These are phyloP conservation scores for Candida endomychidarum DNA, from an alignment of 805 yeast species.

Conservation along the genomic window DNA sequence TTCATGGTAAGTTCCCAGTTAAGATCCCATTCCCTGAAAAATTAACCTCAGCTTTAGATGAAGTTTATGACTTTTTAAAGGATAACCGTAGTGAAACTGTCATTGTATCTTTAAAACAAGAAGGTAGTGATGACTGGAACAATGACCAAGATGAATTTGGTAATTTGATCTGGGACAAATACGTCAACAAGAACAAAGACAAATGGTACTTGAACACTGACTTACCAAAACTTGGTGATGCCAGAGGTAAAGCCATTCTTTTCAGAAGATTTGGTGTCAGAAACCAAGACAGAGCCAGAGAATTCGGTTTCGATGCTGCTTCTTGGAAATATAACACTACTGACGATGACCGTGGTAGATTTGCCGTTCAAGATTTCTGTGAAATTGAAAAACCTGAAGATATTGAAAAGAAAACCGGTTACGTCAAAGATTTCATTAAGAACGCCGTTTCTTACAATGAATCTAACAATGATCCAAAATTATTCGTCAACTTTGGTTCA, in stretches of 20 bases:
- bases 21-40: slow-evolving; percentile 55
- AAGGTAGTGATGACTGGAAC: slow-evolving; percentile 68
- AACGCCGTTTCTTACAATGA: slow-evolving; percentile 52
- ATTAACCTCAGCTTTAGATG: slow-evolving; percentile 52
- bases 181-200: slow-evolving; percentile 48
- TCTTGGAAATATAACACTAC: slow-evolving; percentile 66
- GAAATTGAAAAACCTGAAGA: slow-evolving; percentile 55
- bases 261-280: slow-evolving; percentile 72
- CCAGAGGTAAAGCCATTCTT: slow-evolving; percentile 64
- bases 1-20: slow-evolving; percentile 78
- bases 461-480: slow-evolving; percentile 46
- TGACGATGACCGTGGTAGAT: slow-evolving; percentile 60
- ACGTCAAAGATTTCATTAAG: slow-evolving; percentile 54
- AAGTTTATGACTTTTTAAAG: slow-evolving; percentile 57
- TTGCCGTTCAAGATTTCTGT: slow-evolving; percentile 74
- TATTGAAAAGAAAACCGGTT: slow-evolving; percentile 54
- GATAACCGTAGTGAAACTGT: slow-evolving; percentile 58
- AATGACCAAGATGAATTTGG: slow-evolving; percentile 64
- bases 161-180: slow-evolving; percentile 57
- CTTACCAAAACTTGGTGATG: slow-evolving; percentile 60
- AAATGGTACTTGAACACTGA: slow-evolving; percentile 59
- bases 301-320: slow-evolving; percentile 67
- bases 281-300: slow-evolving; percentile 38
- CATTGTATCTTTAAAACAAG: slow-evolving; percentile 69
- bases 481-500: slow-evolving; percentile 70